Conservation (phyloP, 805 yeast genomes). For the Saccharomycopsis microspora region DNA sequence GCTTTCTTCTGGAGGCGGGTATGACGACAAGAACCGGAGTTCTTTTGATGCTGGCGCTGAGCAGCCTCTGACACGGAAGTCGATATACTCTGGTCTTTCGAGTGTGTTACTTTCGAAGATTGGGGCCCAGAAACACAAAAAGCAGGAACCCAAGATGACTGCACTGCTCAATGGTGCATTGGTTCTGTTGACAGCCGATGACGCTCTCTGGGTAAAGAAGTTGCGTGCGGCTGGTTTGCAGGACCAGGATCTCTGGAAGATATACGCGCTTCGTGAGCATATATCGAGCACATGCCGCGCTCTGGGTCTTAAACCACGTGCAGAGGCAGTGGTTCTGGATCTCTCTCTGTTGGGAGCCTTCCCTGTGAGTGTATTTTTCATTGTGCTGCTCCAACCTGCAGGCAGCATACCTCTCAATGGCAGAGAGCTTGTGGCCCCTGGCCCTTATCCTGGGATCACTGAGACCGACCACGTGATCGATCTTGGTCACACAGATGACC, state of each 20-base stretch:
- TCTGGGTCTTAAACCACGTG: slow-evolving; percentile 14
- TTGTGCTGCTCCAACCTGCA: slow-evolving; percentile 23
- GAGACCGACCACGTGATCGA: background rate
- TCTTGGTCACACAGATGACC: background rate
- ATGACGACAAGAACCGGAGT: too few species aligned
- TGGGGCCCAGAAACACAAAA: too few species aligned
- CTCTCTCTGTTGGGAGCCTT: slow-evolving; percentile 26
- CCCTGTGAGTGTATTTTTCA: slow-evolving; percentile 44
- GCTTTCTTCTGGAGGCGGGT: too few species aligned
- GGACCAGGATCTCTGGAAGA: slow-evolving; percentile 73
- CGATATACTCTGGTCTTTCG: too few species aligned
- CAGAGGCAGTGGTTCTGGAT: slow-evolving; percentile 18
- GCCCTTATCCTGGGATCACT: background rate
- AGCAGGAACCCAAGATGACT: too few species aligned
- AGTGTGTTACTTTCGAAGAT: too few species aligned
- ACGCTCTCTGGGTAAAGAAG: slow-evolving; percentile 61
- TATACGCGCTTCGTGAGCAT: slow-evolving; percentile 59
- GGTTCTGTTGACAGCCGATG: slow-evolving; percentile 50
- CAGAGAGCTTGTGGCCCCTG: background rate
- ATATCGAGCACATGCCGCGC: slow-evolving; percentile 45
- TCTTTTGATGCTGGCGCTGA: too few species aligned
- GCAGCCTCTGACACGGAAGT: too few species aligned
- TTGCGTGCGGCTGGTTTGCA: slow-evolving; percentile 62
- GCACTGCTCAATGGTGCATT: slow-evolving; percentile 15
- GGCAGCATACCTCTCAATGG: background rate